Evolutionary conservation across 2,329 filamentous ascomycete genomes (phyloP), one percentile per base, ranked within the genome.

Genomic region (Hymenoscyphus repandus): DNA sequence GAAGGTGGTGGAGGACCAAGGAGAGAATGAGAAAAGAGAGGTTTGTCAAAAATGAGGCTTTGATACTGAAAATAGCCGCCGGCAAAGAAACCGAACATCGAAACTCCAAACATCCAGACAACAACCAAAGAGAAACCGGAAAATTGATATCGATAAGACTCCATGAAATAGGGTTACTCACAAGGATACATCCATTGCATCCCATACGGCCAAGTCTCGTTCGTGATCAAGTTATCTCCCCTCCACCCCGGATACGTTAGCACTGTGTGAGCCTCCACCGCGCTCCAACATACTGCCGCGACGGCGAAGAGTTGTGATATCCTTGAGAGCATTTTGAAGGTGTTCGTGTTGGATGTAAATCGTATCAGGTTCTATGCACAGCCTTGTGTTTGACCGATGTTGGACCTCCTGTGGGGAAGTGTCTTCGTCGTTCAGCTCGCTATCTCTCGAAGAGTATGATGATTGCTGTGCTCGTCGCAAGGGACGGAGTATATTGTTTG

Each of bases 191-290:
- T 66, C 66, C 66, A 68, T 52, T 68, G 66, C 66, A 68, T 68
- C 32, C 66, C 66, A 58, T 65, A 68, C 10, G 66, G 66, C 51
- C 62, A 68, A 2, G 64, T 67, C 15, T 58, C 61, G 53, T 68
- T 68, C 47, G 66, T 68, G 12, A 67, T 58, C 51, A 70, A 52
- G 56, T 69, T 69, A 52, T 70, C 66, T 49, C 66, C 68, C 61
- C 68, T 67, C 69, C 68, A 70, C 52, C 64, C 64, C 5, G 69
- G 69, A 52, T 70, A 71, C 34, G 63, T 64, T 47, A 71, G 64
- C 18, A 68, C 59, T 0, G 65, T 70, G 55, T 71, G 69, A 42
- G 76, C 73, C 17, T 70, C 64, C 6, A 69, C 47, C 41, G 42
- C 38, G 18, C 55, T 27, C 42, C 50, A 43, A 18, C 50, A 51